Evolutionary conservation across 768 basidiomycete genomes (phyloP).

Genomic region (Hemileccinum impolitum): DNA sequence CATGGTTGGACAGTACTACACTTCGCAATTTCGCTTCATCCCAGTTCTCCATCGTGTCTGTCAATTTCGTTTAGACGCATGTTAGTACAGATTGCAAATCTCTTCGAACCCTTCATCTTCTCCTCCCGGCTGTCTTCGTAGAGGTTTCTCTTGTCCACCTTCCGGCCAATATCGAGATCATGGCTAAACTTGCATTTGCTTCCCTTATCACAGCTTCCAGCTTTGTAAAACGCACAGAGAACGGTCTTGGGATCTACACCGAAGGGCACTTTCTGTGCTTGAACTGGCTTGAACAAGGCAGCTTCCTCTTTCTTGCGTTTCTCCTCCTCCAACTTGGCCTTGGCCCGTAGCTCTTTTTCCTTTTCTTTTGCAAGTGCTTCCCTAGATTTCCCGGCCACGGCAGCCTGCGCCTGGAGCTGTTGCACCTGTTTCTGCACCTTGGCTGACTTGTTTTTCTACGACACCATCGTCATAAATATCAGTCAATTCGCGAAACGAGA

Average conservation of each 20-base stretch:
- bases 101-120: constrained; percentile 60
- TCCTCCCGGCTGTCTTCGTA: constrained; percentile 88
- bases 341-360: constrained; percentile 73
- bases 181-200: constrained; percentile 97
- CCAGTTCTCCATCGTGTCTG: constrained; percentile 98
- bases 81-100: neutral
- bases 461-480: constrained; percentile 6
- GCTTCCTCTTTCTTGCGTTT: constrained; percentile 84
- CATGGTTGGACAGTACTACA: constrained; percentile 85
- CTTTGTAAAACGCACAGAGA: constrained; percentile 89
- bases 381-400: constrained; percentile 74
- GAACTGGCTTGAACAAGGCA: constrained; percentile 75
- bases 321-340: constrained; percentile 76
- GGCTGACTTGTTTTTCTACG: constrained; percentile 89
- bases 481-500: constrained; percentile 4
- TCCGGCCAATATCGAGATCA: constrained; percentile 82
- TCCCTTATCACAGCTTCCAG: constrained; percentile 91
- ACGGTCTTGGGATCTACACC: constrained; percentile 97
- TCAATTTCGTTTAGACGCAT: neutral
- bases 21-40: constrained; percentile 88
- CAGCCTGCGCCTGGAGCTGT: constrained; percentile 73
- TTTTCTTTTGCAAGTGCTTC: constrained; percentile 81
- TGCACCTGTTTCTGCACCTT: constrained; percentile 88
- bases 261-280: constrained; percentile 84
- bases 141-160: constrained; percentile 93